Base-by-base conservation (phyloP, 2,329 filamentous ascomycete genomes). In the Claviceps sorghi region DNA sequence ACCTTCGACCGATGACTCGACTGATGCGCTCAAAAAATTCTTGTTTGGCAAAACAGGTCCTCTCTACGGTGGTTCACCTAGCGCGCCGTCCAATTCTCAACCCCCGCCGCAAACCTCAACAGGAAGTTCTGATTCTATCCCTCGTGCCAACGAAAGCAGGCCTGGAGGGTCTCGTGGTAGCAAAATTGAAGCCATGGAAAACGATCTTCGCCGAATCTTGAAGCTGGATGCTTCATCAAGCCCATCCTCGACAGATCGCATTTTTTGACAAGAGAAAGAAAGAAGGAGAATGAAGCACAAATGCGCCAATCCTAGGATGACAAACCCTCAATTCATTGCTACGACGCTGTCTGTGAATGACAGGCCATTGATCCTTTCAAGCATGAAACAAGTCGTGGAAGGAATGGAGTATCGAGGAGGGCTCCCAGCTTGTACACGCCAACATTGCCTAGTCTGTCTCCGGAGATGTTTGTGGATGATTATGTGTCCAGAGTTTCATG, bases 11-110 rank as follows among this genome's bases (percentile, higher is more conserved):
- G 63, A 63, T 32, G 66, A 70, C 52, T 61, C 65, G 21, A 61
- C 67, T 5, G 76, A 80, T 56, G 76, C 76, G 48, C 62, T 82
- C 26, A 82, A 82, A 62, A 73, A 71, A 46, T 80, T 77, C 58
- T 63, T 81, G 1, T 79, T 79, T 49, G 69, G 71, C 41, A 68
- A 69, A 47, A 62, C 68, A 54, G 54, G 58, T 19, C 48, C 61
- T 26, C 17, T 49, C 8, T 42, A 38, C 4, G 32, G 15, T 44
- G 19, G 21, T 29, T 32, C 51, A 2, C 26, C 13, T 6, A 30
- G 19, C 36, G 13, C 44, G 43, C 19, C 52, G 13, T 17, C 49
- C 13, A 21, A 30, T 19, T 32, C 40, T 8, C 34, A 49, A 26
- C 19, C 19, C 45, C 19, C 41, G 9, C 45, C 17, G 11, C 30